These are phyloP conservation scores for Astrocystis sublimbata DNA, from an alignment of 495 filamentous ascomycete species.

Conservation along the genomic window DNA sequence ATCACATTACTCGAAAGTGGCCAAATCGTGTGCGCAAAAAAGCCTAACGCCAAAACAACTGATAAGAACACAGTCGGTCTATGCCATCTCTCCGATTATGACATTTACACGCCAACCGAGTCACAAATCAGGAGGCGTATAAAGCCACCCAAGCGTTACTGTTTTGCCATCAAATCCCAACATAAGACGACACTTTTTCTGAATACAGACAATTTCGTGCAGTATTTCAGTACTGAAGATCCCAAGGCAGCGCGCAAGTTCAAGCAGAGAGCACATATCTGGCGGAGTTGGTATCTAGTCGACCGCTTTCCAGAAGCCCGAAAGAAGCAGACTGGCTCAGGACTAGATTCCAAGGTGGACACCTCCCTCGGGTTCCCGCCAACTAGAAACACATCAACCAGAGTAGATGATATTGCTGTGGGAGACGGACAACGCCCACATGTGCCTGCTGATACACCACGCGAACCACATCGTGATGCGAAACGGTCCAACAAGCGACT, in stretches of 20 bases:
- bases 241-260: slow-evolving; percentile 63
- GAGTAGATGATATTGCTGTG: slow-evolving; percentile 29
- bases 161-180: slow-evolving; percentile 90
- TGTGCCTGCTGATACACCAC: slow-evolving; percentile 38
- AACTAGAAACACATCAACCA: slow-evolving; percentile 27
- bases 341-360: slow-evolving; percentile 29
- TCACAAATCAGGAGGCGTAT: slow-evolving; percentile 62
- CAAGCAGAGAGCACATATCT: slow-evolving; percentile 68
- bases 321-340: slow-evolving; percentile 30
- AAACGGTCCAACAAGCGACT: slow-evolving; percentile 48
- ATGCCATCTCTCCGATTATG: slow-evolving; percentile 91
- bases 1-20: slow-evolving; percentile 74
- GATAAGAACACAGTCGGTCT: slow-evolving; percentile 67
- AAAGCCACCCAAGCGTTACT: slow-evolving; percentile 75
- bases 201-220: slow-evolving; percentile 79
- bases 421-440: slow-evolving; percentile 35
- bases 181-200: slow-evolving; percentile 86
- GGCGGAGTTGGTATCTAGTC: slow-evolving; percentile 88
- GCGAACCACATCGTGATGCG: slow-evolving; percentile 56
- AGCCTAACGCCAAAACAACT: slow-evolving; percentile 47
- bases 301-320: slow-evolving; percentile 52
- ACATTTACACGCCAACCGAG: slow-evolving; percentile 77
- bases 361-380: slow-evolving; percentile 28
- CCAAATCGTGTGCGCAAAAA: slow-evolving; percentile 75
- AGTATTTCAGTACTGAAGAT: slow-evolving; percentile 86